phyloP scores from a whole-genome alignment of 192 early-diverging fungal genomes.

The Spizellomyces punctatus region DNA sequence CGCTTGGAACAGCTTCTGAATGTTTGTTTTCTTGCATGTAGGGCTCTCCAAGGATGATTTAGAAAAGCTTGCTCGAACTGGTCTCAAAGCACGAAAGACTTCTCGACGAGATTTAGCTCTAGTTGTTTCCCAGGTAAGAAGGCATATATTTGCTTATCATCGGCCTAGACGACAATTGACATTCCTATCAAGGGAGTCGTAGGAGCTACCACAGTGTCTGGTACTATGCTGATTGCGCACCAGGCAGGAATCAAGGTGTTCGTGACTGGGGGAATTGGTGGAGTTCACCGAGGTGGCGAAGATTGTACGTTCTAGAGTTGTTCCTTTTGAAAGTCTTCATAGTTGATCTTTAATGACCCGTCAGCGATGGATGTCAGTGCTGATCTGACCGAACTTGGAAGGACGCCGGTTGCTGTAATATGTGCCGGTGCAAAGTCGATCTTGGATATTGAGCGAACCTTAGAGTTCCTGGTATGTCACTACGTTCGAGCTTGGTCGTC shows the following conservation, averaged over 20 bases:
- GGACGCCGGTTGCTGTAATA: conserved; percentile 91
- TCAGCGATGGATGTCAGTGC: conserved; percentile 84
- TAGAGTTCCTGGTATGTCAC: conserved; percentile 71
- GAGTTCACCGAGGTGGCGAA: conserved; percentile 83
- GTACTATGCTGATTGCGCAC: conserved; percentile 88
- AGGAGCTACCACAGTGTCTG: conserved; percentile 92
- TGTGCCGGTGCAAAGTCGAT: conserved; percentile 98
- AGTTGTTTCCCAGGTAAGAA: conserved; percentile 66
- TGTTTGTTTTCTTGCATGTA: conserved; percentile 53
- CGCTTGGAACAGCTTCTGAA: conserved; percentile 44
- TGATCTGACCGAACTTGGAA: conserved; percentile 87
- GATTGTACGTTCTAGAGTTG: conserved; percentile 20
- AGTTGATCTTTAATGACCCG: conserved; percentile 21
- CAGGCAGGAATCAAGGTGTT: conserved; percentile 85
- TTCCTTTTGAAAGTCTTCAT: neutral
- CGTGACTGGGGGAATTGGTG: conserved; percentile 97
- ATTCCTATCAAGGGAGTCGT: conserved; percentile 27
- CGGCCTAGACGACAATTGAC: neutral
- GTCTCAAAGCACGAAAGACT: conserved; percentile 70
- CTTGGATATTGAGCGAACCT: conserved; percentile 86
- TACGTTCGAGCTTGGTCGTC: neutral
- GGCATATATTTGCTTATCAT: neutral
- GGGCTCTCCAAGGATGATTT: conserved; percentile 70
- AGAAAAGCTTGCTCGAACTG: conserved; percentile 62
- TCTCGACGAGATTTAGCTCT: conserved; percentile 82